phyloP scores from a whole-genome alignment of 768 basidiomycete genomes.

The Leccinum ochraceum region DNA sequence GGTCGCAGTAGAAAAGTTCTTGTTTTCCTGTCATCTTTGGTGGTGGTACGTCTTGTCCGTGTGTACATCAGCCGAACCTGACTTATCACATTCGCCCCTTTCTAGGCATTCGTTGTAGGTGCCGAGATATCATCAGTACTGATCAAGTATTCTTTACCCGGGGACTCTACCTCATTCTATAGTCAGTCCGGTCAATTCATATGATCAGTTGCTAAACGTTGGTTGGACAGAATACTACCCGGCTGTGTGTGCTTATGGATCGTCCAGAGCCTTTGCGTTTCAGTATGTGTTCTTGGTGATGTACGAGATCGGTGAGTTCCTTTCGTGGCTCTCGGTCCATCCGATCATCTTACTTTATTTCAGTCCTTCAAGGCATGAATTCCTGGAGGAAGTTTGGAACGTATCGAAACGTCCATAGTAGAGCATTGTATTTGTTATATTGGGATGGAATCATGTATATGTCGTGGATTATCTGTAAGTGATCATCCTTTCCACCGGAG shows the following conservation, averaged over 20 bases:
- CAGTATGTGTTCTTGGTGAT: conserved; percentile 18
- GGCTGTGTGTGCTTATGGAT: conserved; percentile 16
- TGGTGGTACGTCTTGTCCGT: conserved; percentile 10
- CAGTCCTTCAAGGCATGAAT: conserved; percentile 29
- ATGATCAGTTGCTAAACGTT: background rate
- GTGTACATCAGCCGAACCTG: no score
- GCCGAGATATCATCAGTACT: background rate
- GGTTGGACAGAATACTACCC: conserved; percentile 20
- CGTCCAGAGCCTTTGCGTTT: conserved; percentile 18
- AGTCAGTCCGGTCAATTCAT: conserved; percentile 14
- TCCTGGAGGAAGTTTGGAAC: conserved; percentile 25
- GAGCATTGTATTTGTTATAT: conserved; percentile 22
- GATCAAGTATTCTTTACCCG: conserved; percentile 16
- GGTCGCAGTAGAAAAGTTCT: conserved; percentile 20
- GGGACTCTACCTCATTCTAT: conserved; percentile 17
- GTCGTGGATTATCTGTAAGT: conserved; percentile 24
- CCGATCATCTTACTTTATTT: background rate
- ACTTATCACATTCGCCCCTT: background rate
- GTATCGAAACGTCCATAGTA: conserved; percentile 21
- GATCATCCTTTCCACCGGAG: background rate
- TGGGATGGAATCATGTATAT: conserved; percentile 34
- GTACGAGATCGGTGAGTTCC: conserved; percentile 27
- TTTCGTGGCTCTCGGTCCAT: background rate
- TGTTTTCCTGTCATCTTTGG: conserved; percentile 16
- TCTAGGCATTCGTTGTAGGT: conserved; percentile 20